Evolutionary conservation across 2,329 filamentous ascomycete species (phyloP).

Genomic region (Cadophora sp.): DNA sequence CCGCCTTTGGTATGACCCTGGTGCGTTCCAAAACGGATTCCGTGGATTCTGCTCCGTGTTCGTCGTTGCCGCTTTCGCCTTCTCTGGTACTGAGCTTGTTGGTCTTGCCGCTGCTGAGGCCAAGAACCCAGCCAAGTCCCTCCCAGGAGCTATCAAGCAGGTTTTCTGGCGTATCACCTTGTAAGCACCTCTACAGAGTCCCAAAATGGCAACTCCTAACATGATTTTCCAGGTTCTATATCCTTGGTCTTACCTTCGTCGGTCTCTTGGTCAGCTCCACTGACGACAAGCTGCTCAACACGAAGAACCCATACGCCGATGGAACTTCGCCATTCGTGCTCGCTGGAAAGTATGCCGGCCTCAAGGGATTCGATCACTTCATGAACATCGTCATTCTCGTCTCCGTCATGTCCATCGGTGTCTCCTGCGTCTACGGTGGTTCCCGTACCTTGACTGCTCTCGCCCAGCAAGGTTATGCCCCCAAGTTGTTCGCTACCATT

Average conservation of each 20-base stretch:
- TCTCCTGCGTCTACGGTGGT: slow-evolving; percentile 89
- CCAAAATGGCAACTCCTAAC: background rate
- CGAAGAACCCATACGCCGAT: slow-evolving; percentile 62
- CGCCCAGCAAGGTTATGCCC: slow-evolving; percentile 85
- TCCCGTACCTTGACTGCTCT: slow-evolving; percentile 88
- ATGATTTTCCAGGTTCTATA: slow-evolving; percentile 66
- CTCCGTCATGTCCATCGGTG: slow-evolving; percentile 87
- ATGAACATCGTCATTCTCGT: slow-evolving; percentile 95
- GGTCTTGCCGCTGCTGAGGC: slow-evolving; percentile 80
- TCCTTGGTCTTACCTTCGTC: slow-evolving; percentile 80
- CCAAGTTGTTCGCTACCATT: slow-evolving; percentile 77
- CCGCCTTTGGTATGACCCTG: slow-evolving; percentile 77
- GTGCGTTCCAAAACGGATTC: slow-evolving; percentile 82
- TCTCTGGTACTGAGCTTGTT: slow-evolving; percentile 76
- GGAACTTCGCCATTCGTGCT: slow-evolving; percentile 91
- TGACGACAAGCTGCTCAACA: slow-evolving; percentile 68
- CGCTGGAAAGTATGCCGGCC: slow-evolving; percentile 83
- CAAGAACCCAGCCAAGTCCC: slow-evolving; percentile 75
- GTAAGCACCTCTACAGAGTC: background rate
- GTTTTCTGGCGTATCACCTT: slow-evolving; percentile 92
- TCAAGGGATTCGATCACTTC: slow-evolving; percentile 78
- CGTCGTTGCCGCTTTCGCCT: slow-evolving; percentile 77
- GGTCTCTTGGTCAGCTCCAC: slow-evolving; percentile 80
- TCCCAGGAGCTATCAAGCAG: slow-evolving; percentile 87
- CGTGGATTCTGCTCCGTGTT: slow-evolving; percentile 80